These are phyloP conservation scores for Botryotinia globosa DNA, from an alignment of 2,329 filamentous ascomycete species.

Conservation along the genomic window DNA sequence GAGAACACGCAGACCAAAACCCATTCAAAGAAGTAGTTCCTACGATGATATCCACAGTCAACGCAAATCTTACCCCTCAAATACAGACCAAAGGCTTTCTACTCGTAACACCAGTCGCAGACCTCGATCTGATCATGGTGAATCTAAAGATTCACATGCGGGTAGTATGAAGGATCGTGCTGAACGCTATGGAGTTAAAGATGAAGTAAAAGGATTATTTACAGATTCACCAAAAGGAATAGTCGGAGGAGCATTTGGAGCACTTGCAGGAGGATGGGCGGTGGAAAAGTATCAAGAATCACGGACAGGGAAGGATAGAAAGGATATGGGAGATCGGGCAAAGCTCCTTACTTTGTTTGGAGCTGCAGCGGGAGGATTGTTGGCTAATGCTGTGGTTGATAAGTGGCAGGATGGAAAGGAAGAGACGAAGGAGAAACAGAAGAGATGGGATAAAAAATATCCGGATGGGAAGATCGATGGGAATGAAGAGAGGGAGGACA, in stretches of 20 bases:
- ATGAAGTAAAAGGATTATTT: slow-evolving; percentile 29
- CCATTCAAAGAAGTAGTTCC: background rate
- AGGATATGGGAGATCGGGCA: slow-evolving; percentile 22
- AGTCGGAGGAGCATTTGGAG: slow-evolving; percentile 29
- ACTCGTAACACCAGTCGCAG: background rate
- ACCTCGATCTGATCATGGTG: background rate
- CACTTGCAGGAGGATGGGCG: slow-evolving; percentile 33
- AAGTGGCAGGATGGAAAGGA: slow-evolving; percentile 29
- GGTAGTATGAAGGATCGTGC: slow-evolving; percentile 1
- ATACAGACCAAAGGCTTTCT: background rate
- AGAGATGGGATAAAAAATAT: slow-evolving; percentile 19
- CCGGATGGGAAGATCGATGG: slow-evolving; percentile 14
- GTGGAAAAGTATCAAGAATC: slow-evolving; percentile 27
- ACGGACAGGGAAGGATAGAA: slow-evolving; percentile 24
- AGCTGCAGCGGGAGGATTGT: slow-evolving; percentile 33
- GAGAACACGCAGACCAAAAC: background rate
- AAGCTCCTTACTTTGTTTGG: slow-evolving; percentile 31
- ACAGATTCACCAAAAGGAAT: slow-evolving; percentile 28
- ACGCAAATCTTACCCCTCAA: background rate
- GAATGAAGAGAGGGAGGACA: background rate
- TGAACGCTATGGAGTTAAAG: slow-evolving; percentile 22
- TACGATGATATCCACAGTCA: slow-evolving; percentile 11
- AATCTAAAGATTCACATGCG: background rate
- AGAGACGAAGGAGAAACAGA: slow-evolving; percentile 21
- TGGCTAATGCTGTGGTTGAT: slow-evolving; percentile 31